Evolutionary conservation across 106 monocot genomes (phyloP).

Genomic region (Platanthera guangdongensis): DNA sequence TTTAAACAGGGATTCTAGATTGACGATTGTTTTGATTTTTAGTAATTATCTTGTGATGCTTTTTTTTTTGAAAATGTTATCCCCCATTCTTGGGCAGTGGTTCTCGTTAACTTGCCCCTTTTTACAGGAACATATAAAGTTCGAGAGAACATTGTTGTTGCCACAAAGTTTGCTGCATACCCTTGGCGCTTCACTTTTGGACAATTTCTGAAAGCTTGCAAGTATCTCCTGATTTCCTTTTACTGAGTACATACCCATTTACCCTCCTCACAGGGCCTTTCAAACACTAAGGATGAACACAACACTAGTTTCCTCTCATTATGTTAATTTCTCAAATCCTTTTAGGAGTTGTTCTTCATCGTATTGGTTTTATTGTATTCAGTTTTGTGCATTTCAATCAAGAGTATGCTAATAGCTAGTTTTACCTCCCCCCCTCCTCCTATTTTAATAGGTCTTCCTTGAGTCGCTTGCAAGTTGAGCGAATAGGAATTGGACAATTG

Average conservation of each 20-base stretch:
- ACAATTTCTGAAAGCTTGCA: slow-evolving; percentile 95
- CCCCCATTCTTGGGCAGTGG: not conserved
- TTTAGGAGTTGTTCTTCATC: not conserved
- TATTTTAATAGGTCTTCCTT: slow-evolving; percentile 68
- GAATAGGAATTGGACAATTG: slow-evolving; percentile 91
- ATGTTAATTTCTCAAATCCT: not conserved
- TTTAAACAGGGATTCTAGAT: not conserved
- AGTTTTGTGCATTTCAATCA: slow-evolving; percentile 4
- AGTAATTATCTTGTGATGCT: not conserved
- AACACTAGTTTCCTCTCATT: not conserved
- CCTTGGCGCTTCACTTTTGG: slow-evolving; percentile 89
- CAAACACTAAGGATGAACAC: not conserved
- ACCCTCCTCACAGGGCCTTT: not conserved
- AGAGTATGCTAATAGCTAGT: not conserved
- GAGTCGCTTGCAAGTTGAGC: slow-evolving; percentile 63
- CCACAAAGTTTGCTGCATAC: slow-evolving; percentile 99
- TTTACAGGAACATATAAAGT: slow-evolving; percentile 42
- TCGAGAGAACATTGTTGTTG: slow-evolving; percentile 63
- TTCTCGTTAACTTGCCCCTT: slow-evolving; percentile 2
- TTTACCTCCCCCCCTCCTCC: not conserved
- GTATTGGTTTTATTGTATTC: no score
- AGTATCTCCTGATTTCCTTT: slow-evolving; percentile 45
- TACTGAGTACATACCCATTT: slow-evolving; percentile 9
- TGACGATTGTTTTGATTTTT: not conserved
- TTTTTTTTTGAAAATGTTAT: not conserved